Percentiles rank a stretch among this genome's conserved stretches.
Conservation (phyloP, 495 filamentous ascomycete species). For the Aspergillus sclerotiicarbonarius region DNA sequence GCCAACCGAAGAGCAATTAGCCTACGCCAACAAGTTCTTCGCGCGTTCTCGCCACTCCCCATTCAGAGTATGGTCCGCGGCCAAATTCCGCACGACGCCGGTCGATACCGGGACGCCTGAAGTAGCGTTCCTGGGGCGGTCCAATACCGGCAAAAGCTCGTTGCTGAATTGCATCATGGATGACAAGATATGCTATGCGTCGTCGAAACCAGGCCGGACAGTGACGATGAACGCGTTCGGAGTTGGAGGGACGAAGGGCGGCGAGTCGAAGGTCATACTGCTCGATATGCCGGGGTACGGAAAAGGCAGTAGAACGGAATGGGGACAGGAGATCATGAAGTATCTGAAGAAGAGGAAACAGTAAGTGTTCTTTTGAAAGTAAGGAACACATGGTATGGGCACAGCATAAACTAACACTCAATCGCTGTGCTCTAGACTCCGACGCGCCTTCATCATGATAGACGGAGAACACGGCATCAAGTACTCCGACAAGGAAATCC, state of each 20-base stretch:
- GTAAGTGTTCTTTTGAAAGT: constrained; percentile 33
- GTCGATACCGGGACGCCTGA: constrained; percentile 42
- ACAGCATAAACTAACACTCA: not conserved
- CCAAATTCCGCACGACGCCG: constrained; percentile 66
- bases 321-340: constrained; percentile 85
- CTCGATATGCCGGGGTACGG: constrained; percentile 98
- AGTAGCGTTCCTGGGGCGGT: constrained; percentile 77
- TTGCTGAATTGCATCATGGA: constrained; percentile 81
- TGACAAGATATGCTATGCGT: constrained; percentile 58
- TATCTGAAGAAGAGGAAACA: constrained; percentile 71
- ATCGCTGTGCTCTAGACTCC: constrained; percentile 42
- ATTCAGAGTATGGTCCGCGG: constrained; percentile 65
- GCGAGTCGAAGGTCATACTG: constrained; percentile 58
- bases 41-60: constrained; percentile 49
- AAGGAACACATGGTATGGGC: not conserved
- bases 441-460: constrained; percentile 78
- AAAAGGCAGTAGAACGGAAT: constrained; percentile 66
- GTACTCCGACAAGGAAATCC: constrained; percentile 60
- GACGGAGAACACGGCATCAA: constrained; percentile 83
- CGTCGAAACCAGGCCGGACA: constrained; percentile 73
- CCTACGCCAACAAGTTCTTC: constrained; percentile 63
- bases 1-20: constrained; percentile 54
- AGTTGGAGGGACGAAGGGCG: constrained; percentile 58
- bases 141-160: constrained; percentile 89
- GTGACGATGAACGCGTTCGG: constrained; percentile 81